Percentiles rank a stretch among this genome's conserved stretches.
Conservation (phyloP, 164 flowering plant species). For the Piper longum region DNA sequence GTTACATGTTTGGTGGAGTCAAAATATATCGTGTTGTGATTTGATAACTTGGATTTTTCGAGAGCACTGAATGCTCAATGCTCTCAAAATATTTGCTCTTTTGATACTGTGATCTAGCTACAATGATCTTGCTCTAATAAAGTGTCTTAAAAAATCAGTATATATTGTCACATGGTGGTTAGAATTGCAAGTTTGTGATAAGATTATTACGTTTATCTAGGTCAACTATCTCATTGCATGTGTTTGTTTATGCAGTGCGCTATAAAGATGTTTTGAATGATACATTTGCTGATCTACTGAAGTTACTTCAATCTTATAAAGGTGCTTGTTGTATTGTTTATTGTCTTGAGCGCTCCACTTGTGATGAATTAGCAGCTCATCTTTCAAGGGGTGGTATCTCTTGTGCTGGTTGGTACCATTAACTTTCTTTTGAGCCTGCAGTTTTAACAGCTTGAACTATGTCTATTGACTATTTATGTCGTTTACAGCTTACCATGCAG, state of each 20-base stretch:
- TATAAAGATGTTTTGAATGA: constrained; percentile 80
- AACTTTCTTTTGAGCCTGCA: background rate
- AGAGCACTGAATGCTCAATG: no score
- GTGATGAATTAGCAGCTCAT: constrained; percentile 68
- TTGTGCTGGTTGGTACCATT: constrained; percentile 54
- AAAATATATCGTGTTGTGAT: no score
- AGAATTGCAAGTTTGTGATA: background rate
- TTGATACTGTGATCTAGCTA: no score
- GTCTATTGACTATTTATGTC: background rate
- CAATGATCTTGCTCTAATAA: no score
- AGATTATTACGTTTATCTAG: background rate
- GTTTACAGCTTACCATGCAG: constrained; percentile 82
- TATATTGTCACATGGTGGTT: background rate
- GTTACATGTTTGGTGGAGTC: no score
- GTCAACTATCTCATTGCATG: background rate
- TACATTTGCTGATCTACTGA: constrained; percentile 50
- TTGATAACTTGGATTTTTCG: no score
- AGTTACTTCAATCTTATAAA: constrained; percentile 48
- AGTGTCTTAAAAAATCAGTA: no score
- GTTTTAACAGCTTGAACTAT: background rate
- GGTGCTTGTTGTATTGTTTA: constrained; percentile 58
- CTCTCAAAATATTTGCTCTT: no score
- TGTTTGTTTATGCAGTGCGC: constrained; percentile 42
- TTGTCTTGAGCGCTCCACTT: constrained; percentile 77
- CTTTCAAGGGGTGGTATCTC: constrained; percentile 57